Evolutionary conservation across 352 stramenopile species (phyloP), one percentile per base, ranked within the genome.

Genomic region (Phytophthora pseudosyringae): DNA sequence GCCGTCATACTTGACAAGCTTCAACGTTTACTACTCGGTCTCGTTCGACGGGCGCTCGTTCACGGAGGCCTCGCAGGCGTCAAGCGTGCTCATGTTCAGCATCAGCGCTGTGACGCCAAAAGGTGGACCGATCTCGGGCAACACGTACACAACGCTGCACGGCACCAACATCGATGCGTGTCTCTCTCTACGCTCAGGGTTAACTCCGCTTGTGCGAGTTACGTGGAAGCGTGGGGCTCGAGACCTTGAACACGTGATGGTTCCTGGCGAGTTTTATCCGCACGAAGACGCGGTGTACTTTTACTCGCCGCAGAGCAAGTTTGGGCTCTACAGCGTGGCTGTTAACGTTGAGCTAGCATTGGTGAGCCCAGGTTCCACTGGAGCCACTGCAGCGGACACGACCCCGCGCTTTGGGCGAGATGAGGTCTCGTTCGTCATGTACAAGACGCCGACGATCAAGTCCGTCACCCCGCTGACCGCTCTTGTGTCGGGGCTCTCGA

Each of bases 221-320:
- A 80, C 76, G 10, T 93, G 81, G 81, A 85, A 84, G 46, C 75
- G 77, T 7, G 81, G 79, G 4, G 39, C 69, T 10, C 77, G 78
- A 46, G 81, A 91, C 45, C 80, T 93, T 11, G 84, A 93, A 40
- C 76, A 75, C 29, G 71, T 88, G 12, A 60, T 77, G 6, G 79
- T 93, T 0, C 55, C 67, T 0, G 84, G 75, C 1, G 84, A 93
- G 51, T 81, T 75, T 46, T 93, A 93, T 39, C 65, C 74, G 2
- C 74, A 61, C 0, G 84, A 93, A 67, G 80, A 91, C 39, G 56
- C 69, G 2, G 63, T 93, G 9, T 93, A 91, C 66, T 91, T 93
- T 28, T 91, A 93, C 53, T 85, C 81, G 0, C 84, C 81, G 10
- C 81, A 90, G 57, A 93, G 84, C 65, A 87, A 83, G 45, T 93